Evolutionary conservation across 2,329 filamentous ascomycete genomes (phyloP).

Genomic region (Chaetomium strumarium): DNA sequence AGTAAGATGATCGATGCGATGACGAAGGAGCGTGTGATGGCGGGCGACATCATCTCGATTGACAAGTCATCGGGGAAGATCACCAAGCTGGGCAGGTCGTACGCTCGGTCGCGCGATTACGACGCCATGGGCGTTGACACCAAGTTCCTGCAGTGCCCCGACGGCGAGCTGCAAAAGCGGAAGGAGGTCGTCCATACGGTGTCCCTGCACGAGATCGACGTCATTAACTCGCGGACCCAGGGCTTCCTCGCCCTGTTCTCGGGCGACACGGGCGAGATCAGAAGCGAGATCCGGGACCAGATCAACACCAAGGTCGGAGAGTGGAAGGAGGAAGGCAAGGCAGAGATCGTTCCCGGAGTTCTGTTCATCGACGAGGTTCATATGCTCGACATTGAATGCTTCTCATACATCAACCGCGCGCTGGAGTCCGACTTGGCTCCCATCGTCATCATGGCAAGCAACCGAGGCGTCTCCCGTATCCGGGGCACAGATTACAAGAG

Average conservation of each 20-base stretch:
- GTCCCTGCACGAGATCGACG: slow-evolving; percentile 94
- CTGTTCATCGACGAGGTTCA: slow-evolving; percentile 98
- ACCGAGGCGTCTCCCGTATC: slow-evolving; percentile 85
- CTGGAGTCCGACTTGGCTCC: slow-evolving; percentile 91
- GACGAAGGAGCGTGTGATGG: slow-evolving; percentile 99
- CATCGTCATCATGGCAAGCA: slow-evolving; percentile 99
- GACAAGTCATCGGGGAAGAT: slow-evolving; percentile 99
- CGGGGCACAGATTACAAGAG: slow-evolving; percentile 89
- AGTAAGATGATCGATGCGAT: slow-evolving; percentile 99
- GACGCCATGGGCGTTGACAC: slow-evolving; percentile 98
- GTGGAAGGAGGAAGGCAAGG: slow-evolving; percentile 99
- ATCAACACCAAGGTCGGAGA: slow-evolving; percentile 99
- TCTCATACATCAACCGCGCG: slow-evolving; percentile 96
- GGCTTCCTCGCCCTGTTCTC: slow-evolving; percentile 96
- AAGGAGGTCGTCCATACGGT: slow-evolving; percentile 97
- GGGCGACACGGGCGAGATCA: slow-evolving; percentile 94
- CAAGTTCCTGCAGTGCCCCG: slow-evolving; percentile 95
- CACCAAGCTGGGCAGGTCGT: slow-evolving; percentile 91
- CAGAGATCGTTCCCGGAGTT: slow-evolving; percentile 93
- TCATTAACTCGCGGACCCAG: slow-evolving; percentile 98
- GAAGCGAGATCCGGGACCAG: slow-evolving; percentile 94
- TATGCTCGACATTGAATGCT: slow-evolving; percentile 99
- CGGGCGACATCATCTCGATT: slow-evolving; percentile 95
- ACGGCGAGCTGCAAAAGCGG: slow-evolving; percentile 94
- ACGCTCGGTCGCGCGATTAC: slow-evolving; percentile 92